These are phyloP conservation scores for Globisporangium camurandrum DNA, from an alignment of 352 stramenopile species.

Conservation along the genomic window DNA sequence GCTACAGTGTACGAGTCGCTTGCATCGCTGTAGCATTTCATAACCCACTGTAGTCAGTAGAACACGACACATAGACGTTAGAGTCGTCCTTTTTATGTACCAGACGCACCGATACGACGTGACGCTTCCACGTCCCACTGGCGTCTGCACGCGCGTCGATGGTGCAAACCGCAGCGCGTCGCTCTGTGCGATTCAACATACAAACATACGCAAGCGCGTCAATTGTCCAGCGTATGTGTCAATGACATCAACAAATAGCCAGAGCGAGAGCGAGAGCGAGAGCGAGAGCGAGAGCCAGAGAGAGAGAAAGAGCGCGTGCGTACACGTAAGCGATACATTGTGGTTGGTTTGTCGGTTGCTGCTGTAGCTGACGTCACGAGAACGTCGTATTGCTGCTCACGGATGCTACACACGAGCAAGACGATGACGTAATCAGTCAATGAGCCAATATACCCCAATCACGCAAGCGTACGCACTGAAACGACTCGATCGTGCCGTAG, in stretches of 20 bases:
- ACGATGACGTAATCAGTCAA: too few species aligned
- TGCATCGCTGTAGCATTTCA: slow-evolving; percentile 12
- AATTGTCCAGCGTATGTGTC: too few species aligned
- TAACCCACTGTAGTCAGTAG: too few species aligned
- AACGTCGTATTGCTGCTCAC: slow-evolving; percentile 16
- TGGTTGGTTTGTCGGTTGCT: background rate
- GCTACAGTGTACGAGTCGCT: slow-evolving; percentile 34
- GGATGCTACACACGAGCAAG: slow-evolving; percentile 13
- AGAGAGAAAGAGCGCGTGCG: too few species aligned
- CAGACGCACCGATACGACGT: slow-evolving; percentile 20
- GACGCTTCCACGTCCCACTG: slow-evolving; percentile 21
- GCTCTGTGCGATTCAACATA: too few species aligned
- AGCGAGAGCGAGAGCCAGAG: too few species aligned
- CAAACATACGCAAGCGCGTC: too few species aligned
- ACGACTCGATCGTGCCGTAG: slow-evolving; percentile 22
- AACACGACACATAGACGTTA: background rate
- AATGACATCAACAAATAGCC: too few species aligned
- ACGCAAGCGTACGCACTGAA: slow-evolving; percentile 17
- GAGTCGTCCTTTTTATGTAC: background rate
- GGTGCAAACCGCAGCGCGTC: slow-evolving; percentile 23
- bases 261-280: too few species aligned
- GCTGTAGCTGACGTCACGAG: background rate
- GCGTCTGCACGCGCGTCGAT: slow-evolving; percentile 27
- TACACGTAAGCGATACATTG: background rate
- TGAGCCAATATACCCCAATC: background rate